Evolutionary conservation across 2,329 filamentous ascomycete species (phyloP), one percentile per base, ranked within the genome.

Genomic region (Nannizzia gypsea): DNA sequence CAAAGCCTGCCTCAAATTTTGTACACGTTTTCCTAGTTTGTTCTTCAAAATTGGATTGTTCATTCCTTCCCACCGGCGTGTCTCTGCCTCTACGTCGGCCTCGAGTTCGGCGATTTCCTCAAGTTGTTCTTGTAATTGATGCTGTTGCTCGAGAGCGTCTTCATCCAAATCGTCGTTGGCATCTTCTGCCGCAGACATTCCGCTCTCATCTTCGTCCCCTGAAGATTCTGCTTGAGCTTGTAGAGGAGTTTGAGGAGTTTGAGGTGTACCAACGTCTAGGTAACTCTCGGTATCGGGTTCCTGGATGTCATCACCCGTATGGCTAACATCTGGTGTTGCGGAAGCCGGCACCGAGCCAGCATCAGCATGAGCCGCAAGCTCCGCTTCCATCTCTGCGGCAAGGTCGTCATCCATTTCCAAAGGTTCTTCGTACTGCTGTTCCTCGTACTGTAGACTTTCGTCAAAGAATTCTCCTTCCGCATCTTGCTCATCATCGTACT

Each of bases 401-500:
- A 77, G 68, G 3, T 70, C 70, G 48, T 75, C 74, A 56, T 76
- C 73, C 24, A 75, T 69, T 28, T 71, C 70, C 38, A 69, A 72
- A 58, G 70, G 71, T 17, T 64, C 68, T 8, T 64, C 68, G 34
- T 69, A 66, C 38, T 60, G 26, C 46, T 65, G 61, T 17, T 42
- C 38, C n/a, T 42, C 38, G 38, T 42, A 42, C 34, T 69, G 65
- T 31, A 59, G 26, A 42, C 65, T 61, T 50, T 66, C 40, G 54
- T 78, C 75, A 5, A 78, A 75, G 9, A 72, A 71, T 63, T 80
- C 78, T 28, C 72, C 76, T 58, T 78, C 76, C 4, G 78, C 77
- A 64, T 80, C 78, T 34, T 78, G 77, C 56, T 78, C 76, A 22
- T 76, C 74, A 24, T 76, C 76, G 55, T 77, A 75, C 17, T 71